Conservation (phyloP, 768 basidiomycete genomes). For the Hypsizygus marmoreus region DNA sequence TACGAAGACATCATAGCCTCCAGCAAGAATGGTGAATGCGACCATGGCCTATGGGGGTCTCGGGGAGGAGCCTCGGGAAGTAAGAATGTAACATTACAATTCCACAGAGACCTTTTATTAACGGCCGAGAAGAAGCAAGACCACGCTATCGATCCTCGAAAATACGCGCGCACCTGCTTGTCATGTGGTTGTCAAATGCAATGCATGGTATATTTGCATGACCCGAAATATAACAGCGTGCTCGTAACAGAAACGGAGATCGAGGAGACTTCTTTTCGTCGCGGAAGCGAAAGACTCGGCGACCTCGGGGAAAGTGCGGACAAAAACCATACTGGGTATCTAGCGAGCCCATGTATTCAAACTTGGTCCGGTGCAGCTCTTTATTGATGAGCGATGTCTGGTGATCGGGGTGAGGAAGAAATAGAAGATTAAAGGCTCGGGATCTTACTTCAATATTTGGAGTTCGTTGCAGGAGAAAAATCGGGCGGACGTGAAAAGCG, state of each 20-base stretch:
- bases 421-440: not conserved
- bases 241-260: too few relatives aligned
- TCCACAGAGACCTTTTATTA: too few relatives aligned
- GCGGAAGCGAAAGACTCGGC: not conserved
- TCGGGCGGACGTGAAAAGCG: not conserved
- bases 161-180: too few relatives aligned
- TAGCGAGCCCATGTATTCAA: not conserved
- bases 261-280: too few relatives aligned
- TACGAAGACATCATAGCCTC: conserved; percentile 63
- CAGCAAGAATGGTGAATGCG: conserved; percentile 67
- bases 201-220: too few relatives aligned
- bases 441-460: not conserved
- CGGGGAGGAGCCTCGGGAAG: not conserved
- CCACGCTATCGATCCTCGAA: too few relatives aligned
- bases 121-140: too few relatives aligned
- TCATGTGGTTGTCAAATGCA: too few relatives aligned
- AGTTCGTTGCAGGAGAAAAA: not conserved
- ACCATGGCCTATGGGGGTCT: conserved; percentile 45
- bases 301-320: conserved; percentile 1
- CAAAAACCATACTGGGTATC: not conserved
- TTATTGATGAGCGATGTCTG: not conserved
- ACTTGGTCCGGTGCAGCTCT: too few relatives aligned
- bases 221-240: too few relatives aligned
- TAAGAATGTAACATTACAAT: too few relatives aligned
- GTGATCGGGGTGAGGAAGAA: not conserved